Conservation (phyloP, 352 stramenopile genomes). For the Saprolegnia parasitica region DNA sequence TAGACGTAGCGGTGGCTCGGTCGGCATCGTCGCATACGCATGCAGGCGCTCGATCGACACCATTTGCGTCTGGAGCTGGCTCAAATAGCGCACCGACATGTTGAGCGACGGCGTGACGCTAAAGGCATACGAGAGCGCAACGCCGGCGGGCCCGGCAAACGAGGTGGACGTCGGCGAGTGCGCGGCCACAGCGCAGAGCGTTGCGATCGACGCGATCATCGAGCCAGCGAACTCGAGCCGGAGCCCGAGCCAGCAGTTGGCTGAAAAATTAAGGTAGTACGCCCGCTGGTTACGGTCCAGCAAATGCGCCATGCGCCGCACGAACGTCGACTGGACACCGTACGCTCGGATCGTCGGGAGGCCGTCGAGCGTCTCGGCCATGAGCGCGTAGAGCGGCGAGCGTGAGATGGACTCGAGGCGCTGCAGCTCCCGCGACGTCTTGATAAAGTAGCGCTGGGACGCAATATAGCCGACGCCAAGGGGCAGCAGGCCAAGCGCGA, state of each 20-base stretch:
- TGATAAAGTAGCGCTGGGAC: slow-evolving; percentile 92
- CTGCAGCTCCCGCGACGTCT: slow-evolving; percentile 90
- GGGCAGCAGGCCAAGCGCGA: slow-evolving; percentile 71
- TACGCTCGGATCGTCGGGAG: slow-evolving; percentile 86
- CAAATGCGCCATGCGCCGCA: slow-evolving; percentile 3
- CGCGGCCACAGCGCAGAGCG: slow-evolving; percentile 81
- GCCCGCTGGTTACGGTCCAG: slow-evolving; percentile 66
- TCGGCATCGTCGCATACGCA: slow-evolving; percentile 27
- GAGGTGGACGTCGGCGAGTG: slow-evolving; percentile 31
- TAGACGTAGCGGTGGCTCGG: slow-evolving; percentile 30
- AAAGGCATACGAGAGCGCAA: slow-evolving; percentile 85
- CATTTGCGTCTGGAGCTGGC: slow-evolving; percentile 85
- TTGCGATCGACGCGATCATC: slow-evolving; percentile 86
- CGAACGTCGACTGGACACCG: slow-evolving; percentile 25
- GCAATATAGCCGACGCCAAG: slow-evolving; percentile 61
- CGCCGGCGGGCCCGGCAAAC: slow-evolving; percentile 60
- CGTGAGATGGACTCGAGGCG: slow-evolving; percentile 92
- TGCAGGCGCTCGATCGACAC: slow-evolving; percentile 53
- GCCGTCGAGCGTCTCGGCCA: slow-evolving; percentile 92
- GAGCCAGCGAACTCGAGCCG: slow-evolving; percentile 81
- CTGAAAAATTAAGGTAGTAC: slow-evolving; percentile 88
- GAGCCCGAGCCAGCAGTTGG: slow-evolving; percentile 95
- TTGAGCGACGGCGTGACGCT: slow-evolving; percentile 81
- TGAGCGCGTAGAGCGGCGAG: slow-evolving; percentile 93
- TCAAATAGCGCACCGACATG: slow-evolving; percentile 84